Conservation (phyloP, 2,329 filamentous ascomycete species). For the Paracoccidioides lutzii region DNA sequence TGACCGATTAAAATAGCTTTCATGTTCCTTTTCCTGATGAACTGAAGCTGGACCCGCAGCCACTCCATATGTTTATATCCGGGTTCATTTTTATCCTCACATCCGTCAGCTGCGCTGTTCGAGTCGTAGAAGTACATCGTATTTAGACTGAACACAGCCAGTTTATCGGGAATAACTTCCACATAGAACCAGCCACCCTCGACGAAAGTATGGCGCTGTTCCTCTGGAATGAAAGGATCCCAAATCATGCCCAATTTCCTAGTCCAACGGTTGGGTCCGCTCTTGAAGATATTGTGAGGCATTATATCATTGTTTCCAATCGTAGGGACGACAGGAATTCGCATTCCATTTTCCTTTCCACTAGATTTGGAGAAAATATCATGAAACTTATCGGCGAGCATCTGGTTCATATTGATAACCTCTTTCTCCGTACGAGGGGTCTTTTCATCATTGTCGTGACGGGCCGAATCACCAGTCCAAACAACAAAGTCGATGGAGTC, state of each 20-base stretch:
- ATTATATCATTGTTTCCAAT: constrained; percentile 97
- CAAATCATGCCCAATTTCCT: constrained; percentile 65
- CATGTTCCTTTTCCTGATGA: constrained; percentile 70
- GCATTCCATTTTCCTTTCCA: constrained; percentile 42
- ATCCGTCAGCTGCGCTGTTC: constrained; percentile 89
- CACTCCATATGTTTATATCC: constrained; percentile 94
- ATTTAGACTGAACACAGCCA: constrained; percentile 89
- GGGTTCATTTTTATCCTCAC: constrained; percentile 62
- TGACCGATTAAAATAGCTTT: constrained; percentile 93
- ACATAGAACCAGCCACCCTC: constrained; percentile 90
- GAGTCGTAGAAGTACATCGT: constrained; percentile 92
- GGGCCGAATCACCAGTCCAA: constrained; percentile 83
- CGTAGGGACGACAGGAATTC: constrained; percentile 73
- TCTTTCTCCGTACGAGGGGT: constrained; percentile 63
- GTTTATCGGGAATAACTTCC: constrained; percentile 73
- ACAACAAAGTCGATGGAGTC: constrained; percentile 78
- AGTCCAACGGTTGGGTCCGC: constrained; percentile 80
- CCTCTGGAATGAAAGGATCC: constrained; percentile 78
- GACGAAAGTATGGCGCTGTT: constrained; percentile 79
- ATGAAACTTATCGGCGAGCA: constrained; percentile 62
- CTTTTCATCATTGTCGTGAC: constrained; percentile 76
- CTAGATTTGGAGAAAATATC: constrained; percentile 46
- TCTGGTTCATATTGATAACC: constrained; percentile 64
- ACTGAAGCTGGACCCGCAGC: constrained; percentile 77
- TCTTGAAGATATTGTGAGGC: constrained; percentile 83